A percentile compares a stretch with the other conserved stretches of the same genome.
These are phyloP conservation scores for Torulaspora quercuum DNA, from an alignment of 805 yeast species.

Conservation along the genomic window DNA sequence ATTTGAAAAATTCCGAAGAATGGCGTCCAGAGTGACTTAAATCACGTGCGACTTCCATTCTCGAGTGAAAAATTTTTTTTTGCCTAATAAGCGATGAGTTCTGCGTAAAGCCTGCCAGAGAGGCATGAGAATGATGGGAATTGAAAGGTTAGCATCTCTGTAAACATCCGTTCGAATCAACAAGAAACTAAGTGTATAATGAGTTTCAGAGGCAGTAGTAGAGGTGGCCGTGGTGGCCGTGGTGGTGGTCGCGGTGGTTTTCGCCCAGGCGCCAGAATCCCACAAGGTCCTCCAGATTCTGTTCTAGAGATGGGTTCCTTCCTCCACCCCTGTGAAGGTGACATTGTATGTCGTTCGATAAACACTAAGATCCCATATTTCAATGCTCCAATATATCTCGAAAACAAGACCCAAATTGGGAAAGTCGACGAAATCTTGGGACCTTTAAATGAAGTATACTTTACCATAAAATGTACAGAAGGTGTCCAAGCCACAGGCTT, in stretches of 20 bases:
- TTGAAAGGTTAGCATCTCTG: conserved; percentile 3
- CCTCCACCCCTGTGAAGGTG: conserved; percentile 92
- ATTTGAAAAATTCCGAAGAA: neutral
- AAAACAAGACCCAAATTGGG: conserved; percentile 93
- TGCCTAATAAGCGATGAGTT: conserved; percentile 12
- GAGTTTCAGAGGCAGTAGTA: conserved; percentile 43
- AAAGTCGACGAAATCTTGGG: conserved; percentile 98
- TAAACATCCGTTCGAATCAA: too few species aligned
- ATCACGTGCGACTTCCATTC: too few species aligned
- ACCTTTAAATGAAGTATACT: conserved; percentile 95
- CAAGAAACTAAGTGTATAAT: conserved; percentile 22
- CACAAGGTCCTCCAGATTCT: conserved; percentile 94
- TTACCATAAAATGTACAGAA: conserved; percentile 93
- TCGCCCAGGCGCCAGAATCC: conserved; percentile 68
- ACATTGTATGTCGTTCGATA: conserved; percentile 91
- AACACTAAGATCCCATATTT: conserved; percentile 94
- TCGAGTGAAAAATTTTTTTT: conserved; percentile 20
- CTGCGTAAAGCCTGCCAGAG: neutral
- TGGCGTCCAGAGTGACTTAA: too few species aligned
- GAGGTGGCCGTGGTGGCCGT: conserved; percentile 42
- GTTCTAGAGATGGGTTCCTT: conserved; percentile 95
- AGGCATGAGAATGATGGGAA: conserved; percentile 9
- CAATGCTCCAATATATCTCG: conserved; percentile 96
- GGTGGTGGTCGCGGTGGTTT: conserved; percentile 43
- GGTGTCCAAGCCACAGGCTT: conserved; percentile 94